A percentile compares a stretch with the other conserved stretches of the same genome.
phyloP scores from a whole-genome alignment of 768 basidiomycete genomes.

The Hericium rajendrae region DNA sequence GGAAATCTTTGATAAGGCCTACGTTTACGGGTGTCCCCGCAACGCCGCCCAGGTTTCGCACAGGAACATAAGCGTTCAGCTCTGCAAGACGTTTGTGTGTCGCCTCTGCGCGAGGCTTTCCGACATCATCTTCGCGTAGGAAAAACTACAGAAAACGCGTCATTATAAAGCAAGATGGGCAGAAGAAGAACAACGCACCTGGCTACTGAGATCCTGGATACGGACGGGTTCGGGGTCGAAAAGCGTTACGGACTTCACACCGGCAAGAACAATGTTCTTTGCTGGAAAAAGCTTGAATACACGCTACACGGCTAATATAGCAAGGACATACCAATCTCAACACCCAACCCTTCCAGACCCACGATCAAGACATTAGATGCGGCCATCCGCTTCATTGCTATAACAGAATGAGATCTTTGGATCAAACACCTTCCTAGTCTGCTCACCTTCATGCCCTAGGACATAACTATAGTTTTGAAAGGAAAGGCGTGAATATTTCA shows the following conservation, averaged over 20 bases:
- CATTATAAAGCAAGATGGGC: neutral
- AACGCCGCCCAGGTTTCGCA: constrained; percentile 73
- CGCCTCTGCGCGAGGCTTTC: constrained; percentile 78
- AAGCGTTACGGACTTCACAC: constrained; percentile 94
- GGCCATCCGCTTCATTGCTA: constrained; percentile 99
- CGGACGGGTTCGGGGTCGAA: constrained; percentile 87
- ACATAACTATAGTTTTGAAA: constrained; percentile 56
- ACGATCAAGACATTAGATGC: constrained; percentile 90
- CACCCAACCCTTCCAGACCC: constrained; percentile 85
- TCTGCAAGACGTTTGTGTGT: constrained; percentile 86
- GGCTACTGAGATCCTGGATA: constrained; percentile 86
- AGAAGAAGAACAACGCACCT: constrained; percentile 39
- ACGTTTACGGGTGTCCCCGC: constrained; percentile 70
- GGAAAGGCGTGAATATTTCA: constrained; percentile 7
- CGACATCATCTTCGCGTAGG: constrained; percentile 78
- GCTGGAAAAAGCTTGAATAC: constrained; percentile 35
- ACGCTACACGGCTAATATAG: neutral
- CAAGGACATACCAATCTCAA: constrained; percentile 70
- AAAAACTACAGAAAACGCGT: constrained; percentile 60
- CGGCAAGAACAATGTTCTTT: constrained; percentile 91
- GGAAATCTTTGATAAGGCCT: constrained; percentile 80
- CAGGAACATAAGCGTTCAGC: constrained; percentile 92
- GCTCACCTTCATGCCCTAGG: constrained; percentile 86
- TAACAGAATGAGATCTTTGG: neutral
- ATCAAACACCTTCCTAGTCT: neutral